These are phyloP conservation scores for Curvularia verruculosa DNA, from an alignment of 2,329 filamentous ascomycete species.

Conservation along the genomic window DNA sequence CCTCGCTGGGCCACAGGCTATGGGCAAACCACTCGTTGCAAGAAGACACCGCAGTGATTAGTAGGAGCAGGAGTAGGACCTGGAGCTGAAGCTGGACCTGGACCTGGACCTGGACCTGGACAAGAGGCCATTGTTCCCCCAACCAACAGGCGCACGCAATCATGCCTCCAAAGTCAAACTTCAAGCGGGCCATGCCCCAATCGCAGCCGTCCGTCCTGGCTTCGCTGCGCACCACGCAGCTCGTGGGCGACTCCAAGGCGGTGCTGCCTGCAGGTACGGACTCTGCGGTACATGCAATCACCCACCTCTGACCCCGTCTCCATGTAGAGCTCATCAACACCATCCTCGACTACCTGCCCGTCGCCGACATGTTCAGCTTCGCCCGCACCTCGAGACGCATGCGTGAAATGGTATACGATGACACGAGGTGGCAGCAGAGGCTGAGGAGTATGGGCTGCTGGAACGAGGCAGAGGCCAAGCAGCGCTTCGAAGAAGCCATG, in stretches of 20 bases:
- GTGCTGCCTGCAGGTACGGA: conserved; percentile 77
- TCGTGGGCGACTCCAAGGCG: conserved; percentile 78
- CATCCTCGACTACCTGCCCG: conserved; percentile 87
- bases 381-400: conserved; percentile 84
- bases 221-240: conserved; percentile 78
- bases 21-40: conserved; percentile 9
- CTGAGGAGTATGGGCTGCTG: conserved; percentile 88
- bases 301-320: conserved; percentile 4
- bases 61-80: not conserved
- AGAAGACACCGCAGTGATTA: no score
- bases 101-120: no score
- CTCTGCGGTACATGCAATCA: not conserved
- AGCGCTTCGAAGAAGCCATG: conserved; percentile 75
- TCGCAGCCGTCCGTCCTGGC: conserved; percentile 64
- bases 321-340: conserved; percentile 78
- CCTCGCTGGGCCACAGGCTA: conserved; percentile 14
- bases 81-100: no score
- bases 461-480: conserved; percentile 86
- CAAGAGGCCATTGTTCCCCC: not conserved
- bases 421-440: conserved; percentile 89
- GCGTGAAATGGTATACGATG: conserved; percentile 98
- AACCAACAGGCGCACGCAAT: not conserved
- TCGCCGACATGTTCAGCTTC: conserved; percentile 83
- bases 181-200: conserved; percentile 52
- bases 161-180: conserved; percentile 55